Evolutionary conservation across 306 rosid species (phyloP), one percentile per base, ranked within the genome.

Genomic region (Prunus mongolica): DNA sequence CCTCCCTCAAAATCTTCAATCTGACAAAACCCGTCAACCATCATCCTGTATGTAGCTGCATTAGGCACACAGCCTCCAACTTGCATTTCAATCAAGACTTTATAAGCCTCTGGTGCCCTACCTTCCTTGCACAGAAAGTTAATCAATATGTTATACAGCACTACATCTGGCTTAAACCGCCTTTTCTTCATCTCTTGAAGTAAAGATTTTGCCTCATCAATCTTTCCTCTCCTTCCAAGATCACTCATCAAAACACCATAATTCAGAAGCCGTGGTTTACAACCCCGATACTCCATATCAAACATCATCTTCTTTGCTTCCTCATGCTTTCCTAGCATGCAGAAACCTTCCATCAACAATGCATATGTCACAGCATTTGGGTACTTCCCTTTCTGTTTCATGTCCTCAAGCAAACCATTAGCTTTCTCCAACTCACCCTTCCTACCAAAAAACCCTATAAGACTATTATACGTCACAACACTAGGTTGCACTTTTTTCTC

Each of bases 281-380:
- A 92, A 25, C 95, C 97, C 8, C 78, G 85, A 83, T 90, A 94
- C 55, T 89, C 97, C 98, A 94, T 92, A 69, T 94, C 98, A 78
- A 91, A 90, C 95, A 94, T 89, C 54, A 92, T 58, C 77, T 94
- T 92, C 87, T 85, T 92, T 10, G 98, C 97, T 74, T 94, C 98
- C 58, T 78, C 84, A 62, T 76, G 79, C 82, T 89, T 87, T 4
- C 84, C 91, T 18, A 74, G 20, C 9, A 70, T 77, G 61, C 98
- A 94, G 67, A 92, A 82, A 44, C 98, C 91, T 75, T 89, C 91
- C 98, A 94, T 94, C 78, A 94, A 78, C 73, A 92, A 61, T 0
- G 91, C 91, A 68, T 90, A 94, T 0, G 98, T 94, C 22, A 94
- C 88, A 9, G 81, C 82, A 80, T 92, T 90, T 0, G 98, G 95